Evolutionary conservation across 2,329 filamentous ascomycete species (phyloP).

Genomic region (Onygenales sp.): DNA sequence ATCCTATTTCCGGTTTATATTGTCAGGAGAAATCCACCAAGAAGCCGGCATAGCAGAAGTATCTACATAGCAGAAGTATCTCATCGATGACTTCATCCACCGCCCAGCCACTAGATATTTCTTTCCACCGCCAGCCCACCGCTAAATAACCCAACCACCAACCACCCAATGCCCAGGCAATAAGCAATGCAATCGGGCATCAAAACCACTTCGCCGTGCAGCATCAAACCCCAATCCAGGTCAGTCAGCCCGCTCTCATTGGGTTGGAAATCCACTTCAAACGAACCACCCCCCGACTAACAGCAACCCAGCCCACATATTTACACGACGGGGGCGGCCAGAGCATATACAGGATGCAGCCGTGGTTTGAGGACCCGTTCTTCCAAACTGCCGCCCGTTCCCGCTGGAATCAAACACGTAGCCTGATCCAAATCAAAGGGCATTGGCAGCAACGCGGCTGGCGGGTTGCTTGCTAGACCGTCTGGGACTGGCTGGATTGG

Average conservation of each 20-base stretch:
- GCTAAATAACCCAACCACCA: not conserved
- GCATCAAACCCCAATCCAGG: not conserved
- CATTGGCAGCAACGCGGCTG: not conserved
- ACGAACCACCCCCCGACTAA: not conserved
- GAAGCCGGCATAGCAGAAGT: too few relatives aligned
- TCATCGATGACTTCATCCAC: too few relatives aligned
- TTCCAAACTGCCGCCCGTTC: not conserved
- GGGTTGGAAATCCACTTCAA: not conserved
- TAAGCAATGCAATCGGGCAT: not conserved
- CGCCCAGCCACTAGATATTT: too few relatives aligned
- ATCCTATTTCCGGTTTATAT: too few relatives aligned
- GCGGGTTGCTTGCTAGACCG: not conserved
- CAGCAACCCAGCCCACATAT: not conserved
- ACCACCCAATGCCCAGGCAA: too few relatives aligned
- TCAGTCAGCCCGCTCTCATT: too few relatives aligned
- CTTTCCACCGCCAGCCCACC: not conserved
- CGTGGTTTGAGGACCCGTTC: not conserved
- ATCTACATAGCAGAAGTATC: too few relatives aligned
- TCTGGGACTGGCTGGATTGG: not conserved
- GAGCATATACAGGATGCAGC: not conserved
- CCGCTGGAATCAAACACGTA: not conserved
- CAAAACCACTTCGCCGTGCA: not conserved
- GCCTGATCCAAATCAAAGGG: not conserved
- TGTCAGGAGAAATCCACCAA: too few relatives aligned
- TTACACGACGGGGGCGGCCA: not conserved